phyloP scores from a whole-genome alignment of 208 protist genomes.

The Acanthamoeba healyi region DNA sequence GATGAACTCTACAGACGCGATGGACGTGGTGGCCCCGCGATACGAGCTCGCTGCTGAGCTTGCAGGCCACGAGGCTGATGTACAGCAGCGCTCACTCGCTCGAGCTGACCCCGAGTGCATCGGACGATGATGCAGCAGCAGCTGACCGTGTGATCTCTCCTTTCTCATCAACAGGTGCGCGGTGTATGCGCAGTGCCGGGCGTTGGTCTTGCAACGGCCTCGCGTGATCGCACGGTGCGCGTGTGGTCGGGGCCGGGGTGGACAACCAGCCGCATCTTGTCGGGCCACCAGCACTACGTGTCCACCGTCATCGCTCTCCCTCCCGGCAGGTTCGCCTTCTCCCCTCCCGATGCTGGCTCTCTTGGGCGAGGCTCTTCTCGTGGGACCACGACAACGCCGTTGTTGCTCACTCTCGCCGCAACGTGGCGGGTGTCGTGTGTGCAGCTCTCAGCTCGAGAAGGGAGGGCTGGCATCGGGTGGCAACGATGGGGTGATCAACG shows the following conservation, averaged over 20 bases:
- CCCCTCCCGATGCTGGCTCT: neutral
- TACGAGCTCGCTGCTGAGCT: conserved; percentile 52
- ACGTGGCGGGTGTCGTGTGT: neutral
- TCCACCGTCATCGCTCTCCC: conserved; percentile 71
- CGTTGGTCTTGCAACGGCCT: conserved; percentile 62
- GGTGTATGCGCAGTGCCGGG: conserved; percentile 68
- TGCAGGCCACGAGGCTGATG: conserved; percentile 47
- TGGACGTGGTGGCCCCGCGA: neutral
- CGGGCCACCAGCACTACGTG: conserved; percentile 82
- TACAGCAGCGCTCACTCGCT: neutral
- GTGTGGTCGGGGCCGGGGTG: conserved; percentile 68
- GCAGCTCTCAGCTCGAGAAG: conserved; percentile 1
- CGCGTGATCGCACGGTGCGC: conserved; percentile 74
- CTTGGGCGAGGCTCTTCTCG: neutral
- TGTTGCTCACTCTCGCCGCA: too few species aligned
- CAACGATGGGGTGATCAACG: conserved; percentile 81
- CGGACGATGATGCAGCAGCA: too few species aligned
- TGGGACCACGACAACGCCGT: too few species aligned
- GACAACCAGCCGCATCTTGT: conserved; percentile 16
- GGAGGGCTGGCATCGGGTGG: conserved; percentile 79
- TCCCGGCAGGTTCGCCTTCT: neutral
- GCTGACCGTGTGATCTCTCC: neutral
- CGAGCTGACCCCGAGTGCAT: neutral
- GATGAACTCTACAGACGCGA: neutral
- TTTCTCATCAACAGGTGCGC: conserved; percentile 73